A percentile compares a stretch with the other conserved stretches of the same genome.
Conservation (phyloP, 257 asterid genomes). For the Solanum verrucosum region DNA sequence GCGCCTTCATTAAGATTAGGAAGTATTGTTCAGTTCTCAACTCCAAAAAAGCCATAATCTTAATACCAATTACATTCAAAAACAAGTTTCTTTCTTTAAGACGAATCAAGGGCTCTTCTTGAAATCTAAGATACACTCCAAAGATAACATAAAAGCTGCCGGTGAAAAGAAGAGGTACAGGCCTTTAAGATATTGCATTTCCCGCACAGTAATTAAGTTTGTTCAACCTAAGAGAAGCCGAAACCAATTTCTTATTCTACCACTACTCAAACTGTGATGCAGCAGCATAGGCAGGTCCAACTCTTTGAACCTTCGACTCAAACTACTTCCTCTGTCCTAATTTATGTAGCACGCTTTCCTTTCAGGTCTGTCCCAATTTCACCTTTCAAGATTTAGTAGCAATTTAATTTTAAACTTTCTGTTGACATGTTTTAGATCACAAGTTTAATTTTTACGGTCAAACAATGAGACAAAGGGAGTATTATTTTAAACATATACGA, state of each 20-base stretch:
- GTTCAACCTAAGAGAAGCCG: background rate
- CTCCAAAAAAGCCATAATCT: background rate
- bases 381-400: background rate
- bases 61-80: background rate
- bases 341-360: background rate
- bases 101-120: background rate
- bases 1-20: constrained; percentile 35
- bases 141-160: background rate
- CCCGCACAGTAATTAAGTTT: background rate
- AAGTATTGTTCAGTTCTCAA: background rate
- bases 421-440: background rate
- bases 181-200: background rate
- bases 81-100: background rate
- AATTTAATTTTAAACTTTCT: background rate
- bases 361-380: background rate
- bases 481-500: background rate
- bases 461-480: background rate
- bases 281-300: background rate
- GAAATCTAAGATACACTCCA: background rate
- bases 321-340: background rate
- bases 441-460: background rate
- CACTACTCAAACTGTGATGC: background rate
- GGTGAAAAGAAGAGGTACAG: background rate
- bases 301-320: background rate
- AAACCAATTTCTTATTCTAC: background rate